phyloP scores from a whole-genome alignment of 495 filamentous ascomycete genomes.

The Cairneyella variabilis region DNA sequence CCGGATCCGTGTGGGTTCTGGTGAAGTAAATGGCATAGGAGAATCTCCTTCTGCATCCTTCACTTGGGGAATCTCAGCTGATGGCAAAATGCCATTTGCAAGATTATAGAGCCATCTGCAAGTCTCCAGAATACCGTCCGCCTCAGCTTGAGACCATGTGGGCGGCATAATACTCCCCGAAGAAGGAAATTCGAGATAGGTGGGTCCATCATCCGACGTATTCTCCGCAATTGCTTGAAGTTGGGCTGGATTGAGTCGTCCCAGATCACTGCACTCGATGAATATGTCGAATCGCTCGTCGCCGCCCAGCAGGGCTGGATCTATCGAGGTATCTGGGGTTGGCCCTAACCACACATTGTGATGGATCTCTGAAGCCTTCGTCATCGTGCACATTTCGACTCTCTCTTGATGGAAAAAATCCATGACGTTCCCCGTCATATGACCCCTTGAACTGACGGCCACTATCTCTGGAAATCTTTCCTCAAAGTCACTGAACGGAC shows the following conservation, averaged over 20 bases:
- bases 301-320: slow-evolving; percentile 21
- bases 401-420: slow-evolving; percentile 92
- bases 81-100: slow-evolving; percentile 52
- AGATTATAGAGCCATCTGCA: slow-evolving; percentile 87
- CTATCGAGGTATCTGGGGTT: slow-evolving; percentile 63
- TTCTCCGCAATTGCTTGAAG: slow-evolving; percentile 38
- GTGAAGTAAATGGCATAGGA: slow-evolving; percentile 19
- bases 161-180: slow-evolving; percentile 85
- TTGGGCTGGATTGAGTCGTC: slow-evolving; percentile 57
- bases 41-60: slow-evolving; percentile 57
- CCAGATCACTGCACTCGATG: slow-evolving; percentile 84
- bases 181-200: slow-evolving; percentile 79
- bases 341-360: slow-evolving; percentile 88
- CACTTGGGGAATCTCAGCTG: slow-evolving; percentile 30
- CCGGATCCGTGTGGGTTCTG: slow-evolving; percentile 1
- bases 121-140: slow-evolving; percentile 77
- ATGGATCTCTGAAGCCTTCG: slow-evolving; percentile 79
- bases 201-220: slow-evolving; percentile 26
- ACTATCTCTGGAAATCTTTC: slow-evolving; percentile 64
- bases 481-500: slow-evolving; percentile 72
- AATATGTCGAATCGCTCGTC: slow-evolving; percentile 63
- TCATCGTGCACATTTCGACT: slow-evolving; percentile 90
- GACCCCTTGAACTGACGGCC: slow-evolving; percentile 67
- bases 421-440: slow-evolving; percentile 71
- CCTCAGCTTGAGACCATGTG: slow-evolving; percentile 71